Evolutionary conservation across 2,329 filamentous ascomycete species (phyloP).

Genomic region (Alternaria sp.): DNA sequence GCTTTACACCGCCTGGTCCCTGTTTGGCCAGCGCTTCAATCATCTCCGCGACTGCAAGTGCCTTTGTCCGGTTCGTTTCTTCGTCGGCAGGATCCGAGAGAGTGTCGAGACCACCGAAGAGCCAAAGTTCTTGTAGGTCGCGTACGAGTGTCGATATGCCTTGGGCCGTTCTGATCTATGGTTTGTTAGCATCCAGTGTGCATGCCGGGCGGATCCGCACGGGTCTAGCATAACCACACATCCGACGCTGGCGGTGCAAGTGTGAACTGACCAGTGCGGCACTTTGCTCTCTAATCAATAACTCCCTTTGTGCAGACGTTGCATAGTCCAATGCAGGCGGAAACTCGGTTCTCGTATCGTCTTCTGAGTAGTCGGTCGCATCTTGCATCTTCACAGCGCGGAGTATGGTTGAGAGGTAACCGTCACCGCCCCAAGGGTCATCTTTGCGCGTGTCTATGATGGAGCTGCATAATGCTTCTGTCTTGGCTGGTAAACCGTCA

Average conservation of each 20-base stretch:
- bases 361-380: constrained; percentile 24
- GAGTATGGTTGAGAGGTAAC: constrained; percentile 63
- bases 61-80: constrained; percentile 29
- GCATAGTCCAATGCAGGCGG: constrained; percentile 59
- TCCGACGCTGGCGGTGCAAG: background rate
- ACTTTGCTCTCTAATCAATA: constrained; percentile 67
- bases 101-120: constrained; percentile 71
- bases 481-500: constrained; percentile 42
- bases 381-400: constrained; percentile 63
- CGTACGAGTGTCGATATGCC: constrained; percentile 69
- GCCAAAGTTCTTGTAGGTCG: constrained; percentile 72
- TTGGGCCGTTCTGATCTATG: constrained; percentile 66
- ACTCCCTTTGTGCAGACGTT: constrained; percentile 65
- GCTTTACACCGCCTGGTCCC: constrained; percentile 8
- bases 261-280: constrained; percentile 61
- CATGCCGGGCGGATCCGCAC: background rate
- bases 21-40: constrained; percentile 35
- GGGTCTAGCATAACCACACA: background rate
- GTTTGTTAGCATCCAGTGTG: background rate
- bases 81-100: constrained; percentile 50
- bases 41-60: constrained; percentile 30
- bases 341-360: constrained; percentile 15
- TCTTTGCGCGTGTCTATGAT: constrained; percentile 57
- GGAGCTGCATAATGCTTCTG: constrained; percentile 51
- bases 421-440: constrained; percentile 34